phyloP scores from a whole-genome alignment of 495 filamentous ascomycete species.

The Wilcoxina mikolae region DNA sequence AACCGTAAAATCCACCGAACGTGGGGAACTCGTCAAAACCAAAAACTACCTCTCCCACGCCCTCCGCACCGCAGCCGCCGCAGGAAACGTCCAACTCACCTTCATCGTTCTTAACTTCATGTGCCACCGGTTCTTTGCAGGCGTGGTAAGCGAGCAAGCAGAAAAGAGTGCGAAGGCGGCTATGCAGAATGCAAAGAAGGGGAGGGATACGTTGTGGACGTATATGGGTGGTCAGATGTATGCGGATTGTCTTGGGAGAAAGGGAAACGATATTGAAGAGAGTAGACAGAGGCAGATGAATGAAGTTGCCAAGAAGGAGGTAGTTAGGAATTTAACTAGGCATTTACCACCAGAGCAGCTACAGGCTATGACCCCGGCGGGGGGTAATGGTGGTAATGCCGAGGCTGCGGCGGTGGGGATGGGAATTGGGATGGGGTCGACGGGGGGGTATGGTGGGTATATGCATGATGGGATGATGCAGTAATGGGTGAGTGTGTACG shows the following conservation, averaged over 20 bases:
- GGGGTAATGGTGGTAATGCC: too few species aligned
- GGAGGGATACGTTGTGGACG: slow-evolving; percentile 64
- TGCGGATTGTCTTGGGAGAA: slow-evolving; percentile 23
- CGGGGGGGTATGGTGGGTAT: too few species aligned
- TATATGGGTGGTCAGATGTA: slow-evolving; percentile 27
- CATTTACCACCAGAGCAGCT: not conserved
- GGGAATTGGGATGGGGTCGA: too few species aligned
- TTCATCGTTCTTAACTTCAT: slow-evolving; percentile 74
- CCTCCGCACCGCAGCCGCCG: slow-evolving; percentile 34
- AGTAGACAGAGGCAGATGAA: slow-evolving; percentile 22
- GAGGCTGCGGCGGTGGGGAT: too few species aligned
- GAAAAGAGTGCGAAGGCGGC: slow-evolving; percentile 72
- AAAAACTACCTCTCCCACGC: slow-evolving; percentile 62
- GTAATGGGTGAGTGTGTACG: too few species aligned
- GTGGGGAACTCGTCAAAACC: slow-evolving; percentile 44
- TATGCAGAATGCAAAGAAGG: slow-evolving; percentile 56
- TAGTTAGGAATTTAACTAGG: slow-evolving; percentile 15
- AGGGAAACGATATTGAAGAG: slow-evolving; percentile 23
- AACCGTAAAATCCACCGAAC: slow-evolving; percentile 52
- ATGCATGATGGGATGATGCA: too few species aligned
- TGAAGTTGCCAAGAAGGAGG: slow-evolving; percentile 14
- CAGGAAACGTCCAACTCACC: slow-evolving; percentile 52
- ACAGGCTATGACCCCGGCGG: too few species aligned
- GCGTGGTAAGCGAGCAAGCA: slow-evolving; percentile 76
- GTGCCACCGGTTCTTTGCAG: slow-evolving; percentile 69